Conservation (phyloP, 2,329 filamentous ascomycete genomes). For the Phaeosphaeria sp. region DNA sequence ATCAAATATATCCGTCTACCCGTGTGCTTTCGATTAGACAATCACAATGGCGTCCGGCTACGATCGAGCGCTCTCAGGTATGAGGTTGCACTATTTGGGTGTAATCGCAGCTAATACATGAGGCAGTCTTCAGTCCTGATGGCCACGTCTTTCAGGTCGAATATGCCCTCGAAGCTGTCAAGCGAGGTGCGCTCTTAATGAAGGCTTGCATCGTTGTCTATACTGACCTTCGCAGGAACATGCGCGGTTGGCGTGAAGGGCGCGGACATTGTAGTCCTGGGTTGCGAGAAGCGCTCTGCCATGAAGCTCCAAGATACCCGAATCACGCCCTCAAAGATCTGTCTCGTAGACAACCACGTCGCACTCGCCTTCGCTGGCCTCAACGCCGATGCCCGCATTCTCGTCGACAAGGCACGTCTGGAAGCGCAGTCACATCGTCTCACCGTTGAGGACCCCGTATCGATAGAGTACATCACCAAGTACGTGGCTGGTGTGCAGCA, state of each 20-base stretch:
- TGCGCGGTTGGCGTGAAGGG: conserved; percentile 99
- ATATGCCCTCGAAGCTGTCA: conserved; percentile 98
- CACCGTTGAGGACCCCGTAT: conserved; percentile 95
- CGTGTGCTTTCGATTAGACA: conserved; percentile 1
- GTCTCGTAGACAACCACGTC: conserved; percentile 92
- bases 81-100: conserved; percentile 48
- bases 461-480: conserved; percentile 99
- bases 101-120: conserved; percentile 32
- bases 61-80: conserved; percentile 98
- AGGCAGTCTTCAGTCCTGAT: conserved; percentile 92
- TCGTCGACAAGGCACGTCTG: conserved; percentile 96
- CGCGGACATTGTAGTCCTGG: conserved; percentile 89
- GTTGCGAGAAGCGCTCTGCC: conserved; percentile 97
- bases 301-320: conserved; percentile 99
- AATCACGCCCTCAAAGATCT: conserved; percentile 99
- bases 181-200: conserved; percentile 73
- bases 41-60: conserved; percentile 88
- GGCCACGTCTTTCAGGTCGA: conserved; percentile 99
- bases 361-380: conserved; percentile 96
- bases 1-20: neutral
- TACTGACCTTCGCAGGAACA: conserved; percentile 68
- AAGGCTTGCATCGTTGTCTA: too few relatives aligned
- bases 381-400: conserved; percentile 96
- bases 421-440: conserved; percentile 97
- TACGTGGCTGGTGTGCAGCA: conserved; percentile 98